A percentile compares a stretch with the other conserved stretches of the same genome.
Conservation (phyloP, 805 yeast genomes). For the Lipomyces kockii region DNA sequence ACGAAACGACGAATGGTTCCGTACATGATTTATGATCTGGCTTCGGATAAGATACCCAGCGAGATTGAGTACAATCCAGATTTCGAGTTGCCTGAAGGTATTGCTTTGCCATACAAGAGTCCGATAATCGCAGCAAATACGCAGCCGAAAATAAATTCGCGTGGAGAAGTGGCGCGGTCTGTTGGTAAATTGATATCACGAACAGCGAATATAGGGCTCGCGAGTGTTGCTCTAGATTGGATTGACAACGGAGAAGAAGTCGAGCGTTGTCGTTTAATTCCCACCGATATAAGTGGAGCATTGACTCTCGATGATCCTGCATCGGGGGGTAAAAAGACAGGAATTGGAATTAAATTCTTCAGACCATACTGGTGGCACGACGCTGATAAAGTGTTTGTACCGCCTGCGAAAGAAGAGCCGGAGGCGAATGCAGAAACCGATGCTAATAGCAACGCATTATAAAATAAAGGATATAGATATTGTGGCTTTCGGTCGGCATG, state of each 20-base stretch:
- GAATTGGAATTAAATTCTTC: conserved; percentile 37
- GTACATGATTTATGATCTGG: conserved; percentile 48
- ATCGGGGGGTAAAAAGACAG: not conserved
- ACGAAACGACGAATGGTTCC: conserved; percentile 86
- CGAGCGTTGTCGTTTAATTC: conserved; percentile 22
- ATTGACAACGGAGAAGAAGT: conserved; percentile 26
- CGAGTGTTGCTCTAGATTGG: conserved; percentile 41
- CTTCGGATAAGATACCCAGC: conserved; percentile 10
- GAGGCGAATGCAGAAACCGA: not conserved
- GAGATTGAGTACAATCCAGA: conserved; percentile 24
- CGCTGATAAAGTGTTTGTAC: conserved; percentile 12
- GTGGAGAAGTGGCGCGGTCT: conserved; percentile 47
- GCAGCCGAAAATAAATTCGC: conserved; percentile 23
- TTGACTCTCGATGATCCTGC: conserved; percentile 47
- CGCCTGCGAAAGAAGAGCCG: not conserved
- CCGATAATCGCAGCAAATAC: conserved; percentile 23
- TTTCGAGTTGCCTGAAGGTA: conserved; percentile 34
- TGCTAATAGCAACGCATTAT: not conserved
- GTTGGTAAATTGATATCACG: conserved; percentile 66
- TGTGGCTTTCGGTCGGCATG: not conserved
- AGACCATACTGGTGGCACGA: conserved; percentile 77
- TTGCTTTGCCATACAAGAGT: conserved; percentile 16
- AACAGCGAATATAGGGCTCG: conserved; percentile 67
- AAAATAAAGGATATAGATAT: not conserved
- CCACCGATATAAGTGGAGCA: conserved; percentile 9